phyloP scores from a whole-genome alignment of 208 protist species.

The Trypanosoma scelopori region DNA sequence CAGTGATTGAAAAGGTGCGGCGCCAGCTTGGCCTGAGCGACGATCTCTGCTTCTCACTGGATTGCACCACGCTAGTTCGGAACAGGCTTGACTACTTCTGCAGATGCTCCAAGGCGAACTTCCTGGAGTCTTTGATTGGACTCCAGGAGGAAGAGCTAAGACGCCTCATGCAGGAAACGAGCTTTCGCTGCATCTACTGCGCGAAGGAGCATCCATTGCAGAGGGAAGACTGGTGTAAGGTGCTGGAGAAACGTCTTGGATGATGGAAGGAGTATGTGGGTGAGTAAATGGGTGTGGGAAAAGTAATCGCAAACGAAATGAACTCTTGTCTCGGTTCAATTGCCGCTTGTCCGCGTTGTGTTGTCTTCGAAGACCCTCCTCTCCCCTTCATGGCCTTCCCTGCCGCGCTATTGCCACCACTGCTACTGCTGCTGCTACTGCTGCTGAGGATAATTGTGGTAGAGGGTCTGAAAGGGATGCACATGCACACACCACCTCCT shows the following conservation, averaged over 20 bases:
- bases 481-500: too few species aligned
- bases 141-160: constrained; percentile 29
- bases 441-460: too few species aligned
- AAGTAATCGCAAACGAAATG: not conserved
- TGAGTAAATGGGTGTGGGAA: not conserved
- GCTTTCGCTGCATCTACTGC: constrained; percentile 49
- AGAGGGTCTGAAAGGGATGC: too few species aligned
- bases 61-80: constrained; percentile 34
- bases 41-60: constrained; percentile 31
- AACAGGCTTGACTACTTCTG: constrained; percentile 82
- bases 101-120: constrained; percentile 58
- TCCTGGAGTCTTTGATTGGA: constrained; percentile 37
- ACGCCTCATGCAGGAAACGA: constrained; percentile 24
- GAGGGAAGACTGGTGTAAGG: constrained; percentile 36
- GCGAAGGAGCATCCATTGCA: constrained; percentile 33
- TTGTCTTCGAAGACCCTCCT: not conserved
- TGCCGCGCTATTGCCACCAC: too few species aligned
- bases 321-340: not conserved
- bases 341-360: not conserved
- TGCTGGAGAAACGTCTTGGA: constrained; percentile 24
- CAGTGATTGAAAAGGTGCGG: constrained; percentile 52
- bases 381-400: not conserved
- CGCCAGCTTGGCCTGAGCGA: constrained; percentile 32
- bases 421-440: too few species aligned
- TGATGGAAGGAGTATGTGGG: constrained; percentile 1